Evolutionary conservation across 495 filamentous ascomycete genomes (phyloP).

Genomic region (Hypoxylon lienhwacheense): DNA sequence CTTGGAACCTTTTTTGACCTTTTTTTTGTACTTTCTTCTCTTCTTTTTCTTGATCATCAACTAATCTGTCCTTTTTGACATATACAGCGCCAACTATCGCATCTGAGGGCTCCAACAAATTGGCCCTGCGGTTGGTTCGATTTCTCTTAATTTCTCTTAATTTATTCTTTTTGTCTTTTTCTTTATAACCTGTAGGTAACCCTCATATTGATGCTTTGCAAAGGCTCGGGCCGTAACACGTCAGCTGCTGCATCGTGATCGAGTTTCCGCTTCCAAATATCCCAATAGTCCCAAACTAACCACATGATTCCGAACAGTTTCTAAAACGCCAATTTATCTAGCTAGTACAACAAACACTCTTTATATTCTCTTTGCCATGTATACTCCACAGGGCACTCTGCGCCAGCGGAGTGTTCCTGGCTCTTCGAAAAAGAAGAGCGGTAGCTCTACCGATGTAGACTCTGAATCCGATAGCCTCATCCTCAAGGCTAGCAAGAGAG

Average conservation of each 20-base stretch:
- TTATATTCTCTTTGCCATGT: too few relatives aligned
- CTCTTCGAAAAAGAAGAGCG: conserved; percentile 50
- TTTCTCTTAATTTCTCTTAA: not conserved
- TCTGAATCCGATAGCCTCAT: conserved; percentile 51
- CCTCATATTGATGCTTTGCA: not conserved
- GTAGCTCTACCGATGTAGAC: conserved; percentile 41
- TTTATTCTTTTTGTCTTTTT: conserved; percentile 12
- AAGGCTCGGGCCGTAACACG: conserved; percentile 7
- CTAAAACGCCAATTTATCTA: conserved; percentile 17
- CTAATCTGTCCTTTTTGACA: conserved; percentile 9
- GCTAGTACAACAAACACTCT: too few relatives aligned
- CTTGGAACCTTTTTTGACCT: conserved; percentile 17
- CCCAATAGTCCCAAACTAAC: conserved; percentile 22
- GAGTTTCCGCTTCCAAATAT: conserved; percentile 9
- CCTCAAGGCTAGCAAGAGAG: conserved; percentile 36
- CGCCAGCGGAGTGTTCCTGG: conserved; percentile 56
- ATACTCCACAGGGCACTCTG: conserved; percentile 50
- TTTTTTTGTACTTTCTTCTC: too few relatives aligned
- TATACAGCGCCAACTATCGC: conserved; percentile 24
- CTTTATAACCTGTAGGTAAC: conserved; percentile 33
- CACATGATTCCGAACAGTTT: conserved; percentile 8
- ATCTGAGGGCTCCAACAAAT: conserved; percentile 13
- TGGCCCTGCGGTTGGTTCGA: conserved; percentile 28
- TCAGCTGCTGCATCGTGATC: conserved; percentile 19
- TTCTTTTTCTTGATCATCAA: conserved; percentile 17